A percentile compares a stretch with the other conserved stretches of the same genome.
Conservation (phyloP, 2,329 filamentous ascomycete species). For the Colletotrichum truncatum region DNA sequence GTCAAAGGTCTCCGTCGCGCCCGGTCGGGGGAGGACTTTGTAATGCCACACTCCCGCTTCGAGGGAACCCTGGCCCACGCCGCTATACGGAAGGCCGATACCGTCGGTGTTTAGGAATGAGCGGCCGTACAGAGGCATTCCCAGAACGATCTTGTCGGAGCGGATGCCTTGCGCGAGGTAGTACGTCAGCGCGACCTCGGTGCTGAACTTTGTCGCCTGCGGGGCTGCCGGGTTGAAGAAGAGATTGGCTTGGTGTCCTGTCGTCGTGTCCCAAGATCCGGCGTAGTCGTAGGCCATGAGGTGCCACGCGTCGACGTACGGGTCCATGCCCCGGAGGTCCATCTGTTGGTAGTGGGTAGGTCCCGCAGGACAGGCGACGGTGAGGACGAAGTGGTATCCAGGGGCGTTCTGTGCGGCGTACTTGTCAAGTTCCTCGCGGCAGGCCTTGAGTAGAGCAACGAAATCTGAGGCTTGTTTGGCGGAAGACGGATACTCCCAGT, state of each 20-base stretch:
- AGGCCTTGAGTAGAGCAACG: constrained; percentile 51
- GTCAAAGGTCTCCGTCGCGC: constrained; percentile 67
- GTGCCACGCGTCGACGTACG: constrained; percentile 66
- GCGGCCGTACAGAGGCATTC: constrained; percentile 84
- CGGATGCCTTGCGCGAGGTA: constrained; percentile 70
- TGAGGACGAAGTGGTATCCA: constrained; percentile 58
- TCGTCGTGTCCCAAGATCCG: constrained; percentile 70
- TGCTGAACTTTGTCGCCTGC: constrained; percentile 73
- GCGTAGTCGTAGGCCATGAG: constrained; percentile 78
- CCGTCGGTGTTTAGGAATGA: constrained; percentile 75
- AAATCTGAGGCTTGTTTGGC: constrained; percentile 49
- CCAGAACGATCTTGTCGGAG: constrained; percentile 74
- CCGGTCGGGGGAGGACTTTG: constrained; percentile 72
- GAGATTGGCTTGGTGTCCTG: constrained; percentile 78
- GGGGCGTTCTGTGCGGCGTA: constrained; percentile 50
- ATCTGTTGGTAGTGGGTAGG: constrained; percentile 58
- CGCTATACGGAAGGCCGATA: constrained; percentile 69
- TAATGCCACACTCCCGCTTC: constrained; percentile 78
- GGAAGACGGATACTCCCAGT: constrained; percentile 63
- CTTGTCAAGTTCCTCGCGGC: constrained; percentile 52
- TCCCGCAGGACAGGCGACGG: constrained; percentile 59
- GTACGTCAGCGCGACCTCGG: constrained; percentile 69
- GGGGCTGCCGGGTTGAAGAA: constrained; percentile 62
- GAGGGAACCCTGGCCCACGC: constrained; percentile 66
- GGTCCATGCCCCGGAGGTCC: constrained; percentile 63